These are phyloP conservation scores for Calendula officinalis DNA, from an alignment of 129 eudicot species.

Conservation along the genomic window DNA sequence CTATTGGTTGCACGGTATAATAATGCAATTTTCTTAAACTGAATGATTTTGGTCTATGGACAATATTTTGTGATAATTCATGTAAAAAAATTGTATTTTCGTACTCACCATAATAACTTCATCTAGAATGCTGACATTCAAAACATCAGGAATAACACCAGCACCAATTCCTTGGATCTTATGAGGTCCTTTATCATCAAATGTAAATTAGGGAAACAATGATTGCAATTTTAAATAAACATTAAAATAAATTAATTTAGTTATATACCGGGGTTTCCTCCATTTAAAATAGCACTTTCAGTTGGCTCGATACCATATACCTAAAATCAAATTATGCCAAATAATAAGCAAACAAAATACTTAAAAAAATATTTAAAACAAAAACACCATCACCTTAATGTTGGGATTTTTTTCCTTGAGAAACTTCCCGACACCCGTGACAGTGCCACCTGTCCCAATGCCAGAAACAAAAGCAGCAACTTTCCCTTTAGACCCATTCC, in stretches of 20 bases:
- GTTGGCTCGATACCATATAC: constrained; percentile 65
- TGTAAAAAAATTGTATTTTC: background rate
- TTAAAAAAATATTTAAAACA: background rate
- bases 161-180: constrained; percentile 76
- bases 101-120: constrained; percentile 53
- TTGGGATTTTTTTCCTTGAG: constrained; percentile 61
- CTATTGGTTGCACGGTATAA: too few species aligned
- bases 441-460: constrained; percentile 74
- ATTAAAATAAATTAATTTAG: background rate
- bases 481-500: constrained; percentile 53
- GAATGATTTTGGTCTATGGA: background rate
- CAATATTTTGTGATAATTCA: background rate
- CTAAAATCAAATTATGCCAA: constrained; percentile 25
- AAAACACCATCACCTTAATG: constrained; percentile 43
- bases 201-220: constrained; percentile 6
- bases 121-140: constrained; percentile 53
- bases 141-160: constrained; percentile 48
- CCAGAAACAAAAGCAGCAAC: constrained; percentile 63
- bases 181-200: constrained; percentile 43
- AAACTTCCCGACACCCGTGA: constrained; percentile 60
- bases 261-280: constrained; percentile 50
- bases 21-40: too few species aligned
- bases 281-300: constrained; percentile 61
- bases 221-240: background rate
- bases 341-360: constrained; percentile 1